Conservation (phyloP, 768 basidiomycete species). For the Hortiboletus campestris region DNA sequence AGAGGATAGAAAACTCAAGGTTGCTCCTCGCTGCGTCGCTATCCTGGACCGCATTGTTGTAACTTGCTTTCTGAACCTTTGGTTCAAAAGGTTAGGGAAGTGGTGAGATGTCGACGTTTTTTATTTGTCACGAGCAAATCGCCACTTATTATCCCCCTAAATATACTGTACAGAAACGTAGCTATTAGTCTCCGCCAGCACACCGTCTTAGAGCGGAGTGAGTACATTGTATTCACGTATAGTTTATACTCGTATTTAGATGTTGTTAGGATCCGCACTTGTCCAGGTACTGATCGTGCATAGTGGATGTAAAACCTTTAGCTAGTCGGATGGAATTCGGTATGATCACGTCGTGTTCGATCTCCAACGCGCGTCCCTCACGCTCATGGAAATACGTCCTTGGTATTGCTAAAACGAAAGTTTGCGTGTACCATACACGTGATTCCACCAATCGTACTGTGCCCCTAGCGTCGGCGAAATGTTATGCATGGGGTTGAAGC, state of each 20-base stretch:
- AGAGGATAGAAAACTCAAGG: conserved; percentile 37
- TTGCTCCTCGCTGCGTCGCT: conserved; percentile 37
- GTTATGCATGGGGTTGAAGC: background rate
- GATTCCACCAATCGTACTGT: background rate
- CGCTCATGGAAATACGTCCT: background rate
- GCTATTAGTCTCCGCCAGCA: background rate
- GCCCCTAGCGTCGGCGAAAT: background rate
- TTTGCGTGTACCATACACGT: background rate
- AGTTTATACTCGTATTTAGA: conserved; percentile 22
- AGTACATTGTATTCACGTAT: conserved; percentile 17
- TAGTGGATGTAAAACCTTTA: background rate
- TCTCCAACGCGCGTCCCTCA: background rate
- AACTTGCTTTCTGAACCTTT: conserved; percentile 52
- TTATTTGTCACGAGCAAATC: background rate
- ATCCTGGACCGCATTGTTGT: conserved; percentile 52
- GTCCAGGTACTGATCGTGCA: background rate
- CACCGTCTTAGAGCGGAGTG: background rate
- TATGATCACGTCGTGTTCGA: background rate
- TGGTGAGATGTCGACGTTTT: conserved; percentile 35
- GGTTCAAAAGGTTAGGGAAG: conserved; percentile 43
- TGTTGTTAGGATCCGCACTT: background rate
- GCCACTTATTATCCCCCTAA: background rate
- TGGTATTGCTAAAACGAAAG: background rate
- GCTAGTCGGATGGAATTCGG: background rate
- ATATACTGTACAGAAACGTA: conserved; percentile 11